phyloP scores from a whole-genome alignment of 441 rosid genomes.

The Populus tomentosa region DNA sequence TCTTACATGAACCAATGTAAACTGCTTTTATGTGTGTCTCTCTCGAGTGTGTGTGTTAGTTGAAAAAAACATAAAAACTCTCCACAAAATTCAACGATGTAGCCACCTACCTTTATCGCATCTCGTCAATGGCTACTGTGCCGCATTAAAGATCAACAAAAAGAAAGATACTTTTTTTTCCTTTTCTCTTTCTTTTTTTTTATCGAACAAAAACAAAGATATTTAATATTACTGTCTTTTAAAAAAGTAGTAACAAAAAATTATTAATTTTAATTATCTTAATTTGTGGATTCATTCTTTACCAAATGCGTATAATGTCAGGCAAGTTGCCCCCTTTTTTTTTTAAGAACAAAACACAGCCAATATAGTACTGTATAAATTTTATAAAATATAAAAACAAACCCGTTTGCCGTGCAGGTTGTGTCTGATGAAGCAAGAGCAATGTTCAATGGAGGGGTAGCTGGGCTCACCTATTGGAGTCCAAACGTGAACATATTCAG shows the following conservation, averaged over 20 bases:
- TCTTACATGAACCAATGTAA: neutral
- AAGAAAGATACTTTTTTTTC: too few species aligned
- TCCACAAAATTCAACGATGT: neutral
- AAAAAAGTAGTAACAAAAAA: neutral
- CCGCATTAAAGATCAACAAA: neutral
- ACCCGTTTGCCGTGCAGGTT: conserved; percentile 39
- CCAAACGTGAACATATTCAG: conserved; percentile 90
- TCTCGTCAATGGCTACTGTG: neutral
- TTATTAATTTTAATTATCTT: too few species aligned
- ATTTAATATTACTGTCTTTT: neutral
- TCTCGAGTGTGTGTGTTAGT: too few species aligned
- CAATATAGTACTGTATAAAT: neutral
- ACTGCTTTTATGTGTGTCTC: neutral
- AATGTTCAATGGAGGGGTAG: conserved; percentile 88
- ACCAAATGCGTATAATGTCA: neutral
- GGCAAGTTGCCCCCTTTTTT: neutral
- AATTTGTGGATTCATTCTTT: neutral
- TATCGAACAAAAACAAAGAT: neutral
- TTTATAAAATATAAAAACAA: neutral
- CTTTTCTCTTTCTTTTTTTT: too few species aligned
- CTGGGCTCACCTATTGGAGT: conserved; percentile 94
- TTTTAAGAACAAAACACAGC: neutral
- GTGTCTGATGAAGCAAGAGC: conserved; percentile 98
- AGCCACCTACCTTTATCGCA: neutral
- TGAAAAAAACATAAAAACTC: too few species aligned